Conservation (phyloP, 2,329 filamentous ascomycete genomes). For the Botrytis deweyae region DNA sequence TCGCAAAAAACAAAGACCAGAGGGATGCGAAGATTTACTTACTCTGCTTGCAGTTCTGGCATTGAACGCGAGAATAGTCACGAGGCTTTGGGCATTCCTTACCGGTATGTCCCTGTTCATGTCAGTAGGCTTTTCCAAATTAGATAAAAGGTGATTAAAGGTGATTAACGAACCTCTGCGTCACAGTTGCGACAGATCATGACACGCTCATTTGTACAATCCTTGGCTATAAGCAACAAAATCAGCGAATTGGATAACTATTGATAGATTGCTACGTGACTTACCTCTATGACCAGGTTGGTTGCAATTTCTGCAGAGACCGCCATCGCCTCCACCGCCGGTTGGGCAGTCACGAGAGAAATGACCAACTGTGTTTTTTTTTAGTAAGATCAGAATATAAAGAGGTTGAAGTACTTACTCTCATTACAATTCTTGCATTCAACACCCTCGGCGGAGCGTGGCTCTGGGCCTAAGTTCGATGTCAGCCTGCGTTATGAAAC, state of each 20-base stretch:
- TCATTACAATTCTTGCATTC: constrained; percentile 42
- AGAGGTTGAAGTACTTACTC: constrained; percentile 27
- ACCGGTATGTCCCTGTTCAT: constrained; percentile 50
- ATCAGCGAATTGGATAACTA: not conserved
- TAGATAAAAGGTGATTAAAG: not conserved
- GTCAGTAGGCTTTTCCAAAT: not conserved
- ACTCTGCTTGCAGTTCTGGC: constrained; percentile 53
- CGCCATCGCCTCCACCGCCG: constrained; percentile 53
- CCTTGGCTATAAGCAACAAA: constrained; percentile 41
- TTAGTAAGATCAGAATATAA: not conserved
- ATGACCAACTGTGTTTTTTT: constrained; percentile 54
- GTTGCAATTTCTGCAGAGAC: constrained; percentile 62
- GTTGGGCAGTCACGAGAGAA: constrained; percentile 64
- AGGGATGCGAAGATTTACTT: constrained; percentile 28
- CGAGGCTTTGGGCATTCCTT: constrained; percentile 58
- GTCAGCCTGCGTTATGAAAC: constrained; percentile 6
- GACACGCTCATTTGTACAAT: constrained; percentile 43
- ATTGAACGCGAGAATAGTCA: constrained; percentile 57
- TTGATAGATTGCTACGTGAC: not conserved
- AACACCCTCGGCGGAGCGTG: constrained; percentile 53
- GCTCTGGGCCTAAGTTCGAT: constrained; percentile 44
- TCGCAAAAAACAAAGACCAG: not conserved
- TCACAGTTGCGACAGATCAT: constrained; percentile 57
- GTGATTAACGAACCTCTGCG: constrained; percentile 41
- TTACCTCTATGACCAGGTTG: constrained; percentile 57